Evolutionary conservation across 2,329 filamentous ascomycete genomes (phyloP), one percentile per base, ranked within the genome.

Genomic region (Phoma herbarum): DNA sequence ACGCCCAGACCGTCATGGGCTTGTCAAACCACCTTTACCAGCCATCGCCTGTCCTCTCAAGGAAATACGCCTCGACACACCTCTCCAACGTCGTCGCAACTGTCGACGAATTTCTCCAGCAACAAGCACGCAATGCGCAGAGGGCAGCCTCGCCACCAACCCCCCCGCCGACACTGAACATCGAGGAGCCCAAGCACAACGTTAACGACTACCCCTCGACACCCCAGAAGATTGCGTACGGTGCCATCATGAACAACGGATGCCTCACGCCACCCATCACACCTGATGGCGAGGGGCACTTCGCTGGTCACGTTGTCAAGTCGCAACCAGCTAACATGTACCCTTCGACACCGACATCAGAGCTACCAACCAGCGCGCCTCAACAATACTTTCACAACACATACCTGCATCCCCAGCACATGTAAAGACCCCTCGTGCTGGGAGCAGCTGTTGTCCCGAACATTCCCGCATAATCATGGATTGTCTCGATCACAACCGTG

Each of bases 261-360:
- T 93, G 93, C 77, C 85, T 93, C 66, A 95, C 92, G 16, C 92
- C 92, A 25, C 92, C 92, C 1, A 94, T 95, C 74, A 95, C 92
- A 0, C 92, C 92, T 4, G 91, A 94, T 62, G 79, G 79, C 61
- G 79, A 81, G 39, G 56, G 56, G 16, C 74, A 75, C 43, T 76
- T 74, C 45, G 56, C 56, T n/a, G 71, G 65, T 18, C 67, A 74
- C 35, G 65, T 71, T 45, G 68, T 68, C 54, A 76, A 76, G 62
- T 64, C 69, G 28, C 68, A 72, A 48, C 64, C 66, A 18, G 60
- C 65, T 7, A 51, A 64, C 12, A 62, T 70, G 47, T 78, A 76
- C 59, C 75, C 76, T 7, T 67, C 74, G n/a, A 78, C 76, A 25
- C 76, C 76, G 14, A 77, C 73, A 11, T 69, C 75, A 16, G 71